A percentile compares a stretch with the other conserved stretches of the same genome.
Conservation (phyloP, 148 eudicot genomes). For the Rhododendron mucronatum region DNA sequence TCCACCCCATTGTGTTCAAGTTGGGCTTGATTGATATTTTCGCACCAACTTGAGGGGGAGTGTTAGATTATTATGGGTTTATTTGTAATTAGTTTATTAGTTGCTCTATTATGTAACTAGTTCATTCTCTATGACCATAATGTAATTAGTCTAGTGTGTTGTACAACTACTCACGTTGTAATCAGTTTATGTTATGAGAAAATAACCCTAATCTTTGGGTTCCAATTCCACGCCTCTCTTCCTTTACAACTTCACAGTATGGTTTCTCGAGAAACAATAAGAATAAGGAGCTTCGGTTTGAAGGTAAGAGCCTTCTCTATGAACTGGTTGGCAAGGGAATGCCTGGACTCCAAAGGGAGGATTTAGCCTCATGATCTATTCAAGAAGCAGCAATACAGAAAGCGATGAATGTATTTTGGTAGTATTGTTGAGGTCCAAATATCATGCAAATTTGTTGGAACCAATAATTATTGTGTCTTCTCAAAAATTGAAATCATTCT, state of each 20-base stretch:
- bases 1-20: no score
- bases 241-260: background rate
- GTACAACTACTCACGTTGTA: no score
- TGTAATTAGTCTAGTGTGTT: no score
- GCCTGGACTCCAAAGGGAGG: conserved; percentile 66
- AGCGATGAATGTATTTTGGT: background rate
- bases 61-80: no score
- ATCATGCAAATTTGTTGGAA: background rate
- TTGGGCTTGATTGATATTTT: no score
- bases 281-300: conserved; percentile 62
- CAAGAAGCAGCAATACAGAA: conserved; percentile 10
- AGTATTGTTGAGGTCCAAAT: background rate
- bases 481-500: conserved; percentile 61
- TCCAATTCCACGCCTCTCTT: no score
- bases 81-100: no score
- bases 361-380: conserved; percentile 71
- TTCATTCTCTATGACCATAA: no score
- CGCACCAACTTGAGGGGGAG: no score
- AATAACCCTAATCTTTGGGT: no score
- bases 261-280: conserved; percentile 53
- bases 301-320: conserved; percentile 57
- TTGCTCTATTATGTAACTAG: no score
- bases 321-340: conserved; percentile 45
- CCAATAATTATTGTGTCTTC: background rate
- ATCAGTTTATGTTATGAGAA: no score